Evolutionary conservation across 1,284 basidiomycete genomes (phyloP).

Genomic region (Trametes sp.): DNA sequence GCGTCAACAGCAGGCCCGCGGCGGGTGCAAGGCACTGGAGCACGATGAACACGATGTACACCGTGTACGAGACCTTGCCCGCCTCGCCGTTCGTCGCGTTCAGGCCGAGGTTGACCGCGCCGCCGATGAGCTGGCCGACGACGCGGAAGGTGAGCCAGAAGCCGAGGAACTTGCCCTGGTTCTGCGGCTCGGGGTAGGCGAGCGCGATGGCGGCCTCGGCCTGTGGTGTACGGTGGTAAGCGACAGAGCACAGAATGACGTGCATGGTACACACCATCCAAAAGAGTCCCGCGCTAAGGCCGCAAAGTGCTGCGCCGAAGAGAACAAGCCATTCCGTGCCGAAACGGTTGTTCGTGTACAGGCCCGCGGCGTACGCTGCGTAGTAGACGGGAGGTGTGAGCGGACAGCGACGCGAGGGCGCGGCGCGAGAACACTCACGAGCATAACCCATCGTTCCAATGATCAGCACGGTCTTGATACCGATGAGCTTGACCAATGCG

Average conservation of each 20-base stretch:
- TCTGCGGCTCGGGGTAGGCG: constrained; percentile 19
- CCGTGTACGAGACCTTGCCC: constrained; percentile 22
- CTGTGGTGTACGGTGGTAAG: background rate
- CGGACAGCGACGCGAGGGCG: too few species aligned
- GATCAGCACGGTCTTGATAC: constrained; percentile 20
- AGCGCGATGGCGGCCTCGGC: constrained; percentile 15
- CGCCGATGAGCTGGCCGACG: constrained; percentile 20
- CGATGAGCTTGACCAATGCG: constrained; percentile 18
- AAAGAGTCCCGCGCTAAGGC: constrained; percentile 23
- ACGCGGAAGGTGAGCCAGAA: constrained; percentile 25
- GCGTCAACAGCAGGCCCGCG: constrained; percentile 18
- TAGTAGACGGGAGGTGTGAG: background rate
- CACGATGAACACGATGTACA: constrained; percentile 23
- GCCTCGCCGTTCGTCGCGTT: constrained; percentile 13
- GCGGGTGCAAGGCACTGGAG: constrained; percentile 17
- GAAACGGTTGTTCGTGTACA: constrained; percentile 26
- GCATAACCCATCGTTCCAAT: constrained; percentile 25
- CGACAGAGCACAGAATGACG: background rate
- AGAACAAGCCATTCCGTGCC: constrained; percentile 25
- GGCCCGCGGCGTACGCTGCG: constrained; percentile 19
- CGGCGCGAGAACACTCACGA: constrained; percentile 3
- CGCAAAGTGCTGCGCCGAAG: constrained; percentile 20
- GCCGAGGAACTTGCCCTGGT: constrained; percentile 22
- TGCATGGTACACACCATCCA: constrained; percentile 13
- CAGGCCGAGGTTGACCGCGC: constrained; percentile 21